These are phyloP conservation scores for Cadophora sp. DNA, from an alignment of 2,329 filamentous ascomycete genomes.

Conservation along the genomic window DNA sequence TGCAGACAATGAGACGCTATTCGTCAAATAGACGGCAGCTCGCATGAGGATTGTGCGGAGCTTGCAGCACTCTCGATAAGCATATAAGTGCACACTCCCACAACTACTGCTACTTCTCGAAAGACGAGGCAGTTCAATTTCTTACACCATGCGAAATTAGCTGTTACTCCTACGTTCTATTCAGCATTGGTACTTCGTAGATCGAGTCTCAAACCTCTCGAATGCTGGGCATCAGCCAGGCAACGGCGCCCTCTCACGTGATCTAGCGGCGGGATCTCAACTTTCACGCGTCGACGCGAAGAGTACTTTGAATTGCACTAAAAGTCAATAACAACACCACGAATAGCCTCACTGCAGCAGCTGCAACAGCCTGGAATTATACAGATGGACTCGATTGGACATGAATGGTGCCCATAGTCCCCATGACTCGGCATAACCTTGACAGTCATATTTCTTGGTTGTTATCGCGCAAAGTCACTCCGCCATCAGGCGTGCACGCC, in stretches of 20 bases:
- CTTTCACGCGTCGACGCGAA: conserved; percentile 16
- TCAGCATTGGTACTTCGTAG: background rate
- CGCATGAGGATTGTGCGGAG: background rate
- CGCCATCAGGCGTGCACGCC: conserved; percentile 31
- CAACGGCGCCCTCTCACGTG: too few species aligned
- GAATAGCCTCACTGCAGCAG: conserved; percentile 2
- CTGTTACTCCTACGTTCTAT: background rate
- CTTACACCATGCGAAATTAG: background rate
- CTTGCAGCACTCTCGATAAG: background rate
- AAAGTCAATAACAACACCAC: conserved; percentile 25
- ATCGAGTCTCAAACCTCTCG: background rate
- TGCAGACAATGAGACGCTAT: background rate
- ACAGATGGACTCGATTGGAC: conserved; percentile 37
- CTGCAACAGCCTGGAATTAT: conserved; percentile 24
- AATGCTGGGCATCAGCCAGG: too few species aligned
- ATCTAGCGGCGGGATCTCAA: too few species aligned
- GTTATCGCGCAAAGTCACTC: conserved; percentile 41
- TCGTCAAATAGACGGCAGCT: background rate
- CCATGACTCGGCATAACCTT: conserved; percentile 48
- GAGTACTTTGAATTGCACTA: background rate
- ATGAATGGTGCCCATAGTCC: conserved; percentile 34
- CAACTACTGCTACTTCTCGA: background rate
- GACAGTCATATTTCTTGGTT: conserved; percentile 46
- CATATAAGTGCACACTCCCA: background rate
- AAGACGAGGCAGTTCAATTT: background rate